Conservation (phyloP, 2,329 filamentous ascomycete species). For the Xylariaceae sp. region DNA sequence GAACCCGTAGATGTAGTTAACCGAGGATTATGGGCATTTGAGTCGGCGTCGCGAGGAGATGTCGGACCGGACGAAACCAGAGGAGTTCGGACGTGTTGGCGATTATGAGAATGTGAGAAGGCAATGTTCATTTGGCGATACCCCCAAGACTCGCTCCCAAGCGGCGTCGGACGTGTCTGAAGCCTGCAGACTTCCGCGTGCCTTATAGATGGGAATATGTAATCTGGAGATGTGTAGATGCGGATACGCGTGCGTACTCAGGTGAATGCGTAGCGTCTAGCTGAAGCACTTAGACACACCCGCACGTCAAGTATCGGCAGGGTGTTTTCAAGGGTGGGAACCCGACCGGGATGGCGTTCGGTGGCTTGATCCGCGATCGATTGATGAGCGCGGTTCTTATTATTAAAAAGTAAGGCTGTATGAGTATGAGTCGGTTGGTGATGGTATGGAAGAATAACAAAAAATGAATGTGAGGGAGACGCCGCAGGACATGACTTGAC, state of each 20-base stretch:
- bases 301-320: constrained; percentile 6
- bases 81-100: neutral
- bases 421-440: neutral
- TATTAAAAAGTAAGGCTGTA: constrained; percentile 4
- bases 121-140: constrained; percentile 10
- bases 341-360: constrained; percentile 5
- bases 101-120: constrained; percentile 3
- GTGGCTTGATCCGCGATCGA: constrained; percentile 4
- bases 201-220: neutral
- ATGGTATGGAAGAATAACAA: constrained; percentile 3
- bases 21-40: constrained; percentile 18
- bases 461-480: constrained; percentile 1
- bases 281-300: neutral
- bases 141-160: neutral
- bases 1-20: constrained; percentile 21
- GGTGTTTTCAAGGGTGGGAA: neutral
- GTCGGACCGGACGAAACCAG: constrained; percentile 6
- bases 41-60: constrained; percentile 17
- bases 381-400: constrained; percentile 2
- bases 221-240: neutral
- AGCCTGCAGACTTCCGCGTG: neutral
- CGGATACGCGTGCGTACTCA: constrained; percentile 3
- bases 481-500: neutral
- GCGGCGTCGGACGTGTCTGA: neutral
- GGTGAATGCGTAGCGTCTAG: neutral